Percentiles rank a stretch among this genome's conserved stretches.
These are phyloP conservation scores for Phyllosticta citribraziliensis DNA, from an alignment of 2,329 filamentous ascomycete genomes.

Conservation along the genomic window DNA sequence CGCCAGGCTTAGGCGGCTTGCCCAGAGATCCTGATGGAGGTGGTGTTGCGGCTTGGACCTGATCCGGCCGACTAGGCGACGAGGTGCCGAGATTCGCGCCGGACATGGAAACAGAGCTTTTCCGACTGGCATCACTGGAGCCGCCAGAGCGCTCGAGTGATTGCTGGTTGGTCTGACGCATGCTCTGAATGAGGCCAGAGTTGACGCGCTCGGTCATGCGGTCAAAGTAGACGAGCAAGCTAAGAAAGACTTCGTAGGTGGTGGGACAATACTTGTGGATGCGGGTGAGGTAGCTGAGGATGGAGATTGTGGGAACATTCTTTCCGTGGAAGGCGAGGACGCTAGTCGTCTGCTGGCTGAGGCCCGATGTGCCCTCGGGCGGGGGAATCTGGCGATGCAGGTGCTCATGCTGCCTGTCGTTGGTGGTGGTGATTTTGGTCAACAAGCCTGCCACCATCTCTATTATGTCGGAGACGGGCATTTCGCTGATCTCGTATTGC, in stretches of 20 bases:
- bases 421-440: constrained; percentile 95
- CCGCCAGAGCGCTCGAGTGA: constrained; percentile 29
- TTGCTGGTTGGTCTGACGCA: constrained; percentile 44
- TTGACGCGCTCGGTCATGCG: constrained; percentile 97
- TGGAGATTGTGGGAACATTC: constrained; percentile 94
- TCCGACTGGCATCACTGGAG: constrained; percentile 41
- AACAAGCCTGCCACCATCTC: constrained; percentile 96
- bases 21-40: constrained; percentile 41
- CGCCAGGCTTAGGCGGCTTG: constrained; percentile 24
- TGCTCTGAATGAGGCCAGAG: constrained; percentile 59
- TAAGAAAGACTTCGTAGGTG: constrained; percentile 95
- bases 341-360: constrained; percentile 55
- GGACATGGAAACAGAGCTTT: constrained; percentile 18
- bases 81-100: constrained; percentile 20
- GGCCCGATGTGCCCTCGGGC: constrained; percentile 47
- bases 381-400: constrained; percentile 64
- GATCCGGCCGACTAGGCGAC: constrained; percentile 17
- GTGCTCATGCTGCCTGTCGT: constrained; percentile 88
- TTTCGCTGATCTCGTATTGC: constrained; percentile 89
- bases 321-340: constrained; percentile 96
- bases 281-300: constrained; percentile 85
- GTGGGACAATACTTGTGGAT: constrained; percentile 99
- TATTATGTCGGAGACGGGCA: constrained; percentile 95
- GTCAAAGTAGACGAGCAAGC: constrained; percentile 92
- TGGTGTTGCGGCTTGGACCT: constrained; percentile 37